Evolutionary conservation across 1,284 basidiomycete genomes (phyloP), one percentile per base, ranked within the genome.

Genomic region (Gymnopus androsaceus): DNA sequence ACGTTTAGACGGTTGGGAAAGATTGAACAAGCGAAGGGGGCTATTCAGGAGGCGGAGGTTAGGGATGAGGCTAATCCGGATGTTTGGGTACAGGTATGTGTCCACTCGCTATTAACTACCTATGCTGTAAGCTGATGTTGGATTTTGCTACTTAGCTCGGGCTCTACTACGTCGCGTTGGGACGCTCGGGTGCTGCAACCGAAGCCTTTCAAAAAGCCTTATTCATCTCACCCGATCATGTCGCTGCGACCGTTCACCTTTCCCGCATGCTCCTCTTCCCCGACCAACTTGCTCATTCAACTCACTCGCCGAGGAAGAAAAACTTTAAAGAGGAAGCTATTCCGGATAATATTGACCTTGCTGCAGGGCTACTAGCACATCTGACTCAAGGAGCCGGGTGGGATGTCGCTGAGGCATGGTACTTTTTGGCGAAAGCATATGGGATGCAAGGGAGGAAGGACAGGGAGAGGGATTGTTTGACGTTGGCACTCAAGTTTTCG

Each of bases 31-130:
- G 87, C 92, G 2, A 85, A 88, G 56, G 94, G 87, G 8, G 90
- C 96, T 2, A 94, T 98, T 48, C 92, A 95, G 67, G 96, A 99
- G 72, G 97, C 96, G 0, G 96, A 99, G 69, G 85, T 89, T 4
- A 80, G 87, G 59, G 92, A 96, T 68, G 88, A 93, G 59, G 82
- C 84, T 34, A 93, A 95, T 68, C 85, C 94, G 1, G 87, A 85
- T 31, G 93, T 98, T 12, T 98, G 95, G 95, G 90, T 96, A 7
- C 95, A 96, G 81, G 91, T 92, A 61, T 51, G 80, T 69, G 31
- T 54, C 54, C 25, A 19, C 48, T 48, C 38, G 21, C 23, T 17
- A 3, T 46, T 21, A 40, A 55, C 46, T 49, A 53, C 34, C 51
- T 34, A 49, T 25, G 9, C 11, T 27, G 33, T 27, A 21, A 21